phyloP scores from a whole-genome alignment of 2,329 filamentous ascomycete species.

The Amauroascus verrucosus region DNA sequence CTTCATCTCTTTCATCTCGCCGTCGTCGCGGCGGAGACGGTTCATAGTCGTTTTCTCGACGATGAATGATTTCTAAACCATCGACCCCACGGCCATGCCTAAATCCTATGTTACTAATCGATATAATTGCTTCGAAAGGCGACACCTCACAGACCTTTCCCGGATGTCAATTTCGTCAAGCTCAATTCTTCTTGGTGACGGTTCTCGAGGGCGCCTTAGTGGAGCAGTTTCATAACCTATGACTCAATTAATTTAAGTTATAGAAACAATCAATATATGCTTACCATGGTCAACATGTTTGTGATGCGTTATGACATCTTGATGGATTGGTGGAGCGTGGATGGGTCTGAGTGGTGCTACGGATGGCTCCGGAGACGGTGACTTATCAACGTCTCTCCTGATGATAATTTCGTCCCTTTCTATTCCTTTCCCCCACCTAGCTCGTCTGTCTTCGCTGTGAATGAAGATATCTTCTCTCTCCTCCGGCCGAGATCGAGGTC shows the following conservation, averaged over 20 bases:
- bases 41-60: conserved; percentile 32
- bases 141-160: conserved; percentile 36
- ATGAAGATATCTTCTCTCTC: conserved; percentile 23
- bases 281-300: conserved; percentile 75
- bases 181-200: conserved; percentile 27
- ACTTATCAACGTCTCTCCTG: conserved; percentile 23
- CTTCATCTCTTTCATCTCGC: conserved; percentile 20
- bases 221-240: conserved; percentile 22
- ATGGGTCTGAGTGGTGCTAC: conserved; percentile 53
- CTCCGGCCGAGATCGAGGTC: conserved; percentile 1
- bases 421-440: conserved; percentile 16
- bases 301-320: conserved; percentile 83
- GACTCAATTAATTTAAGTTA: neutral
- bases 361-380: conserved; percentile 39
- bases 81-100: conserved; percentile 2
- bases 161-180: conserved; percentile 48
- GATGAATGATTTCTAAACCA: conserved; percentile 17
- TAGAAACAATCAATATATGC: conserved; percentile 19
- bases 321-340: conserved; percentile 67
- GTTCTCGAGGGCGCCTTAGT: conserved; percentile 23
- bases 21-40: conserved; percentile 30
- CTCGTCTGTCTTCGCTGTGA: conserved; percentile 15
- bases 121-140: neutral
- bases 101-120: conserved; percentile 2
- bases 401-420: conserved; percentile 31